Evolutionary conservation across 106 monocot genomes (phyloP), one percentile per base, ranked within the genome.

Genomic region (Apostasia shenzhenica): DNA sequence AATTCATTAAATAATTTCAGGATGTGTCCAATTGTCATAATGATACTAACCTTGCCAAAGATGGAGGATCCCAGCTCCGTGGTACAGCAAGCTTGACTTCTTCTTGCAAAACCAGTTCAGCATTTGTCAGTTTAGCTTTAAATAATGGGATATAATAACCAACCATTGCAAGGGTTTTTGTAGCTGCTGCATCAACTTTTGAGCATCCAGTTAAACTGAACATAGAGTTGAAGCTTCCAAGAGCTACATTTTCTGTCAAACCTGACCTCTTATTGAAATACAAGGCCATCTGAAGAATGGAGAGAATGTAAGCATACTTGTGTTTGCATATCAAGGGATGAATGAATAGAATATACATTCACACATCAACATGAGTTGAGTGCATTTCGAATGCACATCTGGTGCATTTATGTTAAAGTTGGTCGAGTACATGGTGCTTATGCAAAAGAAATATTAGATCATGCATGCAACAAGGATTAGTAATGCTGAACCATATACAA

Each of bases 191-290:
- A 84, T 95, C 91, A 62, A 70, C 68, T 61, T 86, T 83, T 81
- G 80, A 81, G 26, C 76, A 86, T 1, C 91, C 94, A 70, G 88
- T 95, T 56, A 95, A 95, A 73, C 76, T 91, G 80, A 95, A 95
- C 85, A 88, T 80, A 56, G 94, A 83, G 59, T 95, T 95, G 69
- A 95, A 95, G 69, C 88, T 80, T 3, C 94, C 94, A 26, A 95
- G 86, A 54, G 91, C 88, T 42, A 91, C 67, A 43, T 67, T 67
- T 66, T 79, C 88, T 45, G 67, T 63, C 53, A 95, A 78, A 45
- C 77, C 75, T 45, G 86, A 85, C 73, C 82, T 91, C 55, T 70
- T 61, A 67, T 95, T 95, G 78, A 95, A 95, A 80, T 88, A 78
- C 59, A 78, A 74, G 39, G 88, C 88, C 95, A 95, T 95, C 92